phyloP scores from a whole-genome alignment of 2,329 filamentous ascomycete species.

The Helicocarpus griseus region DNA sequence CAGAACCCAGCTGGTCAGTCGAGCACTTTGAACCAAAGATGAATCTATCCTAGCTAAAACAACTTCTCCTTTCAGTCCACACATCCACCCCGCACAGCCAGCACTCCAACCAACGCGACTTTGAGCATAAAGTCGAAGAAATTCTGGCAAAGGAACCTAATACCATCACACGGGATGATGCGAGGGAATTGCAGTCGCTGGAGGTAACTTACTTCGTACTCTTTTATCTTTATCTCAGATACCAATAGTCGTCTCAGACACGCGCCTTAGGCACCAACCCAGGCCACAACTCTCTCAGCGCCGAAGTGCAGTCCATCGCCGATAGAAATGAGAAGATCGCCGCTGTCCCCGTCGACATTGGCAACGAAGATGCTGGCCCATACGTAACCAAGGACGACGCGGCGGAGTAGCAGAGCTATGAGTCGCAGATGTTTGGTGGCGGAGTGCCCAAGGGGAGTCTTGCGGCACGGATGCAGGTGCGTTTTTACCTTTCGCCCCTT shows the following conservation, averaged over 20 bases:
- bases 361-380: background rate
- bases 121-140: conserved; percentile 7
- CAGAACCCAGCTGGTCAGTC: background rate
- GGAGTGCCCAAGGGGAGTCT: background rate
- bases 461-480: background rate
- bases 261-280: background rate
- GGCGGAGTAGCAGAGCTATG: conserved; percentile 1
- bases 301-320: conserved; percentile 3
- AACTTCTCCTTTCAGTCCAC: too few species aligned
- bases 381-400: conserved; percentile 1
- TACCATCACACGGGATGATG: background rate
- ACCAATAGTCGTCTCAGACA: too few species aligned
- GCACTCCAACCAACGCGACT: background rate
- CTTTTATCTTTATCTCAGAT: too few species aligned
- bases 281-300: background rate
- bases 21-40: too few species aligned
- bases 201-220: conserved; percentile 1
- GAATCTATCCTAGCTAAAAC: too few species aligned
- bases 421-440: background rate
- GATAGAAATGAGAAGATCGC: background rate
- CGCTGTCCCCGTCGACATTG: background rate
- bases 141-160: background rate
- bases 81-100: background rate
- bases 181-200: background rate
- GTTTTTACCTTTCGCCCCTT: background rate